Percentiles rank a stretch among this genome's conserved stretches.
Evolutionary conservation across 495 filamentous ascomycete genomes (phyloP).

Genomic region (Hypoxylon fragiforme): DNA sequence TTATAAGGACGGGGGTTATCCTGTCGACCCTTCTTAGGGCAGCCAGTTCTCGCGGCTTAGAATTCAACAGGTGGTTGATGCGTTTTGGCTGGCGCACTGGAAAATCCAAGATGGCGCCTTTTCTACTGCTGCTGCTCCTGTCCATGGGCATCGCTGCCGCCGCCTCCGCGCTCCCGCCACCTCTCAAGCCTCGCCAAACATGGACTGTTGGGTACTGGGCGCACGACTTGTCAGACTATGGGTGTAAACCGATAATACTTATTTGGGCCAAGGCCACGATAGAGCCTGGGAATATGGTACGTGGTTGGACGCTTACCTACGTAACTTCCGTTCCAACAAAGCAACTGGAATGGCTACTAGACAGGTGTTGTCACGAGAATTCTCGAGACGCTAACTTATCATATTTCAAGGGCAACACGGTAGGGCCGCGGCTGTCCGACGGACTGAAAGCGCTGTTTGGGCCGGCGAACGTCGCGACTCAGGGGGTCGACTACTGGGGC

Average conservation of each 20-base stretch:
- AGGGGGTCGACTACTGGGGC: slow-evolving; percentile 49
- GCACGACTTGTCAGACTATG: slow-evolving; percentile 46
- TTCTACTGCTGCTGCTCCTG: slow-evolving; percentile 10
- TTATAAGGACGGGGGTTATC: background rate
- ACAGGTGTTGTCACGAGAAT: slow-evolving; percentile 4
- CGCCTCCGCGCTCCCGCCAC: slow-evolving; percentile 23
- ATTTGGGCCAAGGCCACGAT: slow-evolving; percentile 55
- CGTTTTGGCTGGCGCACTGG: background rate
- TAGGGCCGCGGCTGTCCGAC: slow-evolving; percentile 46
- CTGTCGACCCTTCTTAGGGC: background rate
- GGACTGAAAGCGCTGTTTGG: slow-evolving; percentile 42
- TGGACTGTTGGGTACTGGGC: slow-evolving; percentile 36
- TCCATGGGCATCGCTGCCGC: slow-evolving; percentile 12
- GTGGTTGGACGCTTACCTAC: background rate
- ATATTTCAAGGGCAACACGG: slow-evolving; percentile 42
- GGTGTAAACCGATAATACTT: slow-evolving; percentile 49
- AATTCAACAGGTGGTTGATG: background rate
- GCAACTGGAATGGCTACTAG: no score
- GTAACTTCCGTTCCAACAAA: background rate
- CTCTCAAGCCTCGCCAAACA: slow-evolving; percentile 25
- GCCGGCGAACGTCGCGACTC: slow-evolving; percentile 41
- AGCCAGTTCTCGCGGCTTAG: background rate
- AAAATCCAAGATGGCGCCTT: slow-evolving; percentile 9
- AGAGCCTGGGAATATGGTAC: slow-evolving; percentile 56
- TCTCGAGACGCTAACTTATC: slow-evolving; percentile 7